Base-by-base conservation (phyloP, 768 basidiomycete genomes). In the Psilocybe tampanensis region DNA sequence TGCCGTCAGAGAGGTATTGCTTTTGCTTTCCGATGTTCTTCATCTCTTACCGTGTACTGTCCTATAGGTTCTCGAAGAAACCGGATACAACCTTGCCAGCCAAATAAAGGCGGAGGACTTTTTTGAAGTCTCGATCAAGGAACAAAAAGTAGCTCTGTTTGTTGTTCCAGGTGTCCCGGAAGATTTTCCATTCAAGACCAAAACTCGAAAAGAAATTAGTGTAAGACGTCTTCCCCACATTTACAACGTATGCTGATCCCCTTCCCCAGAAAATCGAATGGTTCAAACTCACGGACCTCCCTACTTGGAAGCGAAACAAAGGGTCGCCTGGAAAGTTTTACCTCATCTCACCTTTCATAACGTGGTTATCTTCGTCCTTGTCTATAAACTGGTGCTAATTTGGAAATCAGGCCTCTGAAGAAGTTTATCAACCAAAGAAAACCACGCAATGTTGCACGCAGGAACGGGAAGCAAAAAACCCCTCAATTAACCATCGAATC, bases 171-270 rank as follows among this genome's bases (percentile, higher is more conserved):
- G 88, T 29, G 87, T 99, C 3, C 85, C 91, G 33, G 95, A 98
- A 73, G 86, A 91, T 65, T 95, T 86, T 60, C 79, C 81, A 2
- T 99, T 99, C 76, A 83, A 90, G 73, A 97, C 97, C 5, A 89
- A 90, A 72, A 99, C 97, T 1, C 80, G 96, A 55, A 99, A 98
- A 74, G 97, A 99, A 79, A 99, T 99, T 64, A 96, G 95, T 68
- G 95, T 97, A 79, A 86, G 43, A 44, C 57, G 12, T 33, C 8
- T 60, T 47, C 53, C 24, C 47, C 50, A 43, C 33, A 39, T 33
- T 11, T 32, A 32, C 24, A 24, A 34, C 26, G 52, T 65, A 52
- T 68, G 61, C 64, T 61, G 60, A 57, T 60, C 36, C 43, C 52
- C 36, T 7, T 33, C 32, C 17, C 12, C 68, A 98, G 95, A 93